A percentile compares a stretch with the other conserved stretches of the same genome.
Evolutionary conservation across 2,329 filamentous ascomycete species (phyloP).

Genomic region (Paecilomyces fulvus): DNA sequence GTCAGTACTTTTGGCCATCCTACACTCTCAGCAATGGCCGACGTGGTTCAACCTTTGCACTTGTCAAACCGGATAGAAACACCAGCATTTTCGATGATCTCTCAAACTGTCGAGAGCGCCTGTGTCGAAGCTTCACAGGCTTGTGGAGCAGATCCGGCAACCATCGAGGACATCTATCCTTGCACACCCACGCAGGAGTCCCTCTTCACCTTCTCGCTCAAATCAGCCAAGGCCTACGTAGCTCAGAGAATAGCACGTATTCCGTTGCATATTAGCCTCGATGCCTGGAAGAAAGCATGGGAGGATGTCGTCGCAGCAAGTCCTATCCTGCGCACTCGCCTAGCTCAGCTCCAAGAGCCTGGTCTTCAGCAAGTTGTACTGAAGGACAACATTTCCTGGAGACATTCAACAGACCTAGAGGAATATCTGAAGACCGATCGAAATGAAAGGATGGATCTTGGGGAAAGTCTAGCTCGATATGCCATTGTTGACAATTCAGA

Average conservation of each 20-base stretch:
- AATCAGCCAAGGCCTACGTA: conserved; percentile 36
- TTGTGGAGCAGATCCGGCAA: conserved; percentile 18
- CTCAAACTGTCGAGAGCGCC: conserved; percentile 23
- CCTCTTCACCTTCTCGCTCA: conserved; percentile 38
- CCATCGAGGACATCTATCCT: conserved; percentile 34
- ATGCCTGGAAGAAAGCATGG: conserved; percentile 38
- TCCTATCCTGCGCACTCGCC: conserved; percentile 40
- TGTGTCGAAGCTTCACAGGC: conserved; percentile 29
- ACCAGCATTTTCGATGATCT: conserved; percentile 21
- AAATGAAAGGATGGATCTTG: conserved; percentile 23
- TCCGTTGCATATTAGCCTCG: conserved; percentile 23
- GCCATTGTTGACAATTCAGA: conserved; percentile 19
- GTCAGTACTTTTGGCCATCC: conserved; percentile 27
- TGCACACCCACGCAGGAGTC: conserved; percentile 36
- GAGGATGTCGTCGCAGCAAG: conserved; percentile 30
- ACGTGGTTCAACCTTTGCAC: conserved; percentile 19
- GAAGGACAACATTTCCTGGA: conserved; percentile 25
- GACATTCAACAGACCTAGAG: conserved; percentile 12
- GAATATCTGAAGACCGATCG: conserved; percentile 19
- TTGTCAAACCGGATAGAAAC: conserved; percentile 17
- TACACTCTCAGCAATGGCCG: conserved; percentile 35
- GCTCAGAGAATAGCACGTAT: conserved; percentile 36
- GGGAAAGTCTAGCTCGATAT: conserved; percentile 27
- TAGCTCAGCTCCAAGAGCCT: conserved; percentile 28
- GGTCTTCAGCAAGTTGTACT: conserved; percentile 30